Conservation (phyloP, 148 eudicot genomes). For the Camellia lanceoleosa region DNA sequence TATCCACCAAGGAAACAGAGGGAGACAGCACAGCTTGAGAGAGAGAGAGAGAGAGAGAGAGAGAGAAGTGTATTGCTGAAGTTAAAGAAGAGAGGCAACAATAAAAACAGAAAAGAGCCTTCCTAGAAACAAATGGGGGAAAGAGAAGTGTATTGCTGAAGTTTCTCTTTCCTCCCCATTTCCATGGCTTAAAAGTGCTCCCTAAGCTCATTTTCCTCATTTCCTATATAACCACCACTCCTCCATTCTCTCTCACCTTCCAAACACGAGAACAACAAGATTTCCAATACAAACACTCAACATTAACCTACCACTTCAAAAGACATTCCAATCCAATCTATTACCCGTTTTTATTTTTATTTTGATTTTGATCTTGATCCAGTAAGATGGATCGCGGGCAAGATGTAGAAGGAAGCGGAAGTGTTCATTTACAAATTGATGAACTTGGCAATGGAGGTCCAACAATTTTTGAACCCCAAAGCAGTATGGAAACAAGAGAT, state of each 20-base stretch:
- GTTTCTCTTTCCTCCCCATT: conserved; percentile 15
- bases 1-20: neutral
- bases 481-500: conserved; percentile 28
- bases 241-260: conserved; percentile 6
- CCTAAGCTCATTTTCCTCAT: conserved; percentile 29
- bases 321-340: neutral
- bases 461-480: conserved; percentile 50
- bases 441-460: conserved; percentile 25
- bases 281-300: neutral
- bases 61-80: no score
- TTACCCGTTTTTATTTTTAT: neutral
- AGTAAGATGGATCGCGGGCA: conserved; percentile 24
- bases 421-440: conserved; percentile 38
- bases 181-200: conserved; percentile 38
- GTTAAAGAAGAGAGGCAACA: neutral
- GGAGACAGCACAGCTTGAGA: neutral
- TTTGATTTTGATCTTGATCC: neutral
- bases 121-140: conserved; percentile 11
- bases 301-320: neutral
- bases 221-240: neutral
- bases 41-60: no score
- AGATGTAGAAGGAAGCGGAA: conserved; percentile 5
- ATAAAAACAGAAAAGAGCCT: conserved; percentile 15
- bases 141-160: conserved; percentile 24
- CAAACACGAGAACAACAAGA: neutral